Base-by-base conservation (phyloP, 106 monocot genomes). In the Dioscorea zingiberensis region DNA sequence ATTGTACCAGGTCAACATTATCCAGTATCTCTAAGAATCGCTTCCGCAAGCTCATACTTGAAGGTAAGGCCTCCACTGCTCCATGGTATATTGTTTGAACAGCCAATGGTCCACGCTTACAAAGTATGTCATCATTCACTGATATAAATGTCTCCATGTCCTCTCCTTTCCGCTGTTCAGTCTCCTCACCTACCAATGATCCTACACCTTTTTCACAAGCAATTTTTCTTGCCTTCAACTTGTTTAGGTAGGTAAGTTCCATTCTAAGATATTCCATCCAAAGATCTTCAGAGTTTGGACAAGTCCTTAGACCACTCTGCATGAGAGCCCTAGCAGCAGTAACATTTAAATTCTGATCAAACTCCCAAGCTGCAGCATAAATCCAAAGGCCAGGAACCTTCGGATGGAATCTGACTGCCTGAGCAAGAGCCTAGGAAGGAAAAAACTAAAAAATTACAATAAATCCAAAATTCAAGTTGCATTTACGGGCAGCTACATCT, bases 181-280 rank as follows among this genome's bases (percentile, higher is more conserved):
- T 49, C 55, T 77, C 77, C 11, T 19, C 38, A 73, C 28, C 55
- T 45, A 61, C 25, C 44, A 74, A 59, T 47, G 59, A 76, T 16
- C 70, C 64, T 13, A 85, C 78, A 47, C 76, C 76, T 66, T 87
- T 85, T 49, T 85, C 95, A 65, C 91, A 76, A 68, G 81, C 87
- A 56, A 78, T 60, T 63, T 91, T 95, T 54, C 95, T 72, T 60
- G 87, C 88, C 48, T 78, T 91, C 69, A 95, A 63, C 64, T 95
- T 95, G 68, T 91, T 88, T 15, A 95, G 76, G 64, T 91, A 91
- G 18, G 95, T 95, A 44, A 95, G 91, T 69, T 95, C 95, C 95
- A 95, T 85, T 22, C 95, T 74, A 58, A 95, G 80, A 81, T 91
- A 91, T 45, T 95, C 91, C 44, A 95, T 77, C 95, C 95, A 95